A percentile compares a stretch with the other conserved stretches of the same genome.
phyloP scores from a whole-genome alignment of 2,329 filamentous ascomycete genomes.

The Aschersonia sp. region DNA sequence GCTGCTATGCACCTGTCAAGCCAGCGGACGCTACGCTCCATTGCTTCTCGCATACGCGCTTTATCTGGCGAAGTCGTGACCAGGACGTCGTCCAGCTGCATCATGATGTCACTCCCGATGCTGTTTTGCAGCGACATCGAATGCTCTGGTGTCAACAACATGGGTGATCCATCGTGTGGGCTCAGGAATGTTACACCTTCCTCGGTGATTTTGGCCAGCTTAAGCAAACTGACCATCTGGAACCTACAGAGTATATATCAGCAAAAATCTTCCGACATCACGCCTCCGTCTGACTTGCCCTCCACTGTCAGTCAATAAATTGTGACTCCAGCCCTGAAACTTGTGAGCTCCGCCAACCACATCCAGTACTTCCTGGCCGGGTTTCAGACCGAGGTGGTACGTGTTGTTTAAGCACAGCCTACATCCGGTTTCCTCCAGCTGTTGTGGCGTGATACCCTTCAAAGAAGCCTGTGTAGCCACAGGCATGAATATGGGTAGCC shows the following conservation, averaged over 20 bases:
- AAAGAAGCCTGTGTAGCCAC: slow-evolving; percentile 93
- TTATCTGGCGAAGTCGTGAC: slow-evolving; percentile 88
- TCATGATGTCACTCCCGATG: slow-evolving; percentile 96
- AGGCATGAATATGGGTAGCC: slow-evolving; percentile 93
- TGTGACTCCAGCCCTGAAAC: slow-evolving; percentile 88
- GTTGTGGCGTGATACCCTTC: slow-evolving; percentile 85
- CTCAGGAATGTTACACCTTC: slow-evolving; percentile 92
- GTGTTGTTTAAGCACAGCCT: slow-evolving; percentile 94
- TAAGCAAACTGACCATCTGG: slow-evolving; percentile 94
- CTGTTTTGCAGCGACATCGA: slow-evolving; percentile 93
- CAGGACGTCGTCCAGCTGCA: slow-evolving; percentile 98
- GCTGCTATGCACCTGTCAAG: slow-evolving; percentile 86
- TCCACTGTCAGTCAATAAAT: slow-evolving; percentile 75
- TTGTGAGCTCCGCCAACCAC: slow-evolving; percentile 84
- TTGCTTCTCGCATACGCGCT: slow-evolving; percentile 80
- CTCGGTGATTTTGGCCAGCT: slow-evolving; percentile 87
- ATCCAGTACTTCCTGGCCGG: slow-evolving; percentile 79
- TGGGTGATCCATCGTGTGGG: slow-evolving; percentile 85
- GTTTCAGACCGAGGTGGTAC: slow-evolving; percentile 90
- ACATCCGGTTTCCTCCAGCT: slow-evolving; percentile 80
- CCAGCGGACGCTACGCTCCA: slow-evolving; percentile 90
- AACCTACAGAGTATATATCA: slow-evolving; percentile 42
- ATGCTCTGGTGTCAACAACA: slow-evolving; percentile 95
- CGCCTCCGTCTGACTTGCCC: slow-evolving; percentile 30
- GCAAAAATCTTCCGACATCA: not conserved